Conservation (phyloP, 1,284 basidiomycete genomes). For the Inonotus hispidus region DNA sequence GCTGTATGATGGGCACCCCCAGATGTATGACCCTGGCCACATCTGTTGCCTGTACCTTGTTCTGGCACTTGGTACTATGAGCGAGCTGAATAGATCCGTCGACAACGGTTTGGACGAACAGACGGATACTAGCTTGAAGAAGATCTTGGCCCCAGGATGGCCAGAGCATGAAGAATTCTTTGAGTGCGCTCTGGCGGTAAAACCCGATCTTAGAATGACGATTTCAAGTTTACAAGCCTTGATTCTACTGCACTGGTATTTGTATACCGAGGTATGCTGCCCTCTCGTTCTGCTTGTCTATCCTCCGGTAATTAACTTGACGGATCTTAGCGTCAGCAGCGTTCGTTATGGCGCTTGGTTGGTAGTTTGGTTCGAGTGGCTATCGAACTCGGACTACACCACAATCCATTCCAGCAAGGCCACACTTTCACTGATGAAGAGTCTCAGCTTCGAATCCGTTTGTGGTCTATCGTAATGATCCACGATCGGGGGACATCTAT, state of each 20-base stretch:
- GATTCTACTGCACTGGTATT: constrained; percentile 78
- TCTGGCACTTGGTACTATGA: constrained; percentile 72
- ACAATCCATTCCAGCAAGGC: constrained; percentile 59
- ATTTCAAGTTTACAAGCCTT: constrained; percentile 75
- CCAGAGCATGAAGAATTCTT: constrained; percentile 79
- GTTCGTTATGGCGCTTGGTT: constrained; percentile 77
- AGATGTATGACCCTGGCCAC: constrained; percentile 65
- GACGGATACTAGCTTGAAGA: constrained; percentile 30
- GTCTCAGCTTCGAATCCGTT: constrained; percentile 65
- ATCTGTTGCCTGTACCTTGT: constrained; percentile 71
- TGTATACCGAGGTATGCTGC: constrained; percentile 70
- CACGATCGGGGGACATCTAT: constrained; percentile 82
- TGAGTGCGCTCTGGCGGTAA: constrained; percentile 65
- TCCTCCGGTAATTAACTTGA: constrained; percentile 14
- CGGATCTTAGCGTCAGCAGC: constrained; percentile 63
- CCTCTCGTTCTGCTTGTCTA: background rate
- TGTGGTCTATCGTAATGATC: constrained; percentile 76
- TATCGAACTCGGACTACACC: constrained; percentile 76
- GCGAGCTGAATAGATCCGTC: constrained; percentile 56
- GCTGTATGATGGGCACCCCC: constrained; percentile 52
- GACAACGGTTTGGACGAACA: constrained; percentile 24
- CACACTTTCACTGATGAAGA: constrained; percentile 65
- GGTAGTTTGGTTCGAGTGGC: constrained; percentile 74
- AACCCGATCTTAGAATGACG: constrained; percentile 74
- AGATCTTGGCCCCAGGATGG: constrained; percentile 67